phyloP scores from a whole-genome alignment of 129 eudicot genomes.

The Chrysanthemum makinoi region DNA sequence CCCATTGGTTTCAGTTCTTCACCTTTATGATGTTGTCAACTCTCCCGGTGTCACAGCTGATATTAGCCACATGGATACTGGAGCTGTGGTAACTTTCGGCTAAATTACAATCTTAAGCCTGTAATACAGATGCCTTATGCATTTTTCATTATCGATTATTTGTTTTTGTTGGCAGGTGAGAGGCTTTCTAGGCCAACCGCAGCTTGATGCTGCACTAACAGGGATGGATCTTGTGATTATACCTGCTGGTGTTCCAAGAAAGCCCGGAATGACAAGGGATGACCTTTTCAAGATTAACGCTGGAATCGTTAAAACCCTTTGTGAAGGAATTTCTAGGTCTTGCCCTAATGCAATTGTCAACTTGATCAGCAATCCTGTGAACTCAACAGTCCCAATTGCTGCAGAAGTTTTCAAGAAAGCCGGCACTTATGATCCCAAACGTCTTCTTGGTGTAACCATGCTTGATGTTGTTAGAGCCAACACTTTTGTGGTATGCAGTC shows the following conservation, averaged over 20 bases:
- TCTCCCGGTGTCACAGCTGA: conserved; percentile 97
- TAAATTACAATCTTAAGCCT: background rate
- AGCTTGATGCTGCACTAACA: conserved; percentile 71
- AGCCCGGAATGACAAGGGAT: conserved; percentile 98
- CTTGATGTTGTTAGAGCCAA: conserved; percentile 99
- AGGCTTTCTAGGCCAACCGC: conserved; percentile 80
- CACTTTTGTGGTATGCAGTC: conserved; percentile 82
- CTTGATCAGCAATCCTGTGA: conserved; percentile 93
- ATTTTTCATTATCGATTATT: background rate
- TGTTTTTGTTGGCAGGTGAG: conserved; percentile 46
- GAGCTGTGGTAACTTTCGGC: conserved; percentile 70
- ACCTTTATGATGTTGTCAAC: conserved; percentile 92
- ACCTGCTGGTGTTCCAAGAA: conserved; percentile 98
- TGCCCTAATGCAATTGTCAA: conserved; percentile 91
- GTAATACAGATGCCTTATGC: background rate
- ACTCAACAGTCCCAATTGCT: conserved; percentile 98
- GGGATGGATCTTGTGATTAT: conserved; percentile 92
- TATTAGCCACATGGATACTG: conserved; percentile 94
- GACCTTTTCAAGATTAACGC: conserved; percentile 97
- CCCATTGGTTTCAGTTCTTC: conserved; percentile 83
- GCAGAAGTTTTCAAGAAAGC: conserved; percentile 97
- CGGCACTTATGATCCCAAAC: conserved; percentile 88
- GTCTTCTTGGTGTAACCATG: conserved; percentile 86
- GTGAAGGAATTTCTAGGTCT: conserved; percentile 78
- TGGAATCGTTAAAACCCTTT: conserved; percentile 86